Evolutionary conservation across 192 early-diverging fungal genomes (phyloP), one percentile per base, ranked within the genome.

Genomic region (Linnemannia elongata): DNA sequence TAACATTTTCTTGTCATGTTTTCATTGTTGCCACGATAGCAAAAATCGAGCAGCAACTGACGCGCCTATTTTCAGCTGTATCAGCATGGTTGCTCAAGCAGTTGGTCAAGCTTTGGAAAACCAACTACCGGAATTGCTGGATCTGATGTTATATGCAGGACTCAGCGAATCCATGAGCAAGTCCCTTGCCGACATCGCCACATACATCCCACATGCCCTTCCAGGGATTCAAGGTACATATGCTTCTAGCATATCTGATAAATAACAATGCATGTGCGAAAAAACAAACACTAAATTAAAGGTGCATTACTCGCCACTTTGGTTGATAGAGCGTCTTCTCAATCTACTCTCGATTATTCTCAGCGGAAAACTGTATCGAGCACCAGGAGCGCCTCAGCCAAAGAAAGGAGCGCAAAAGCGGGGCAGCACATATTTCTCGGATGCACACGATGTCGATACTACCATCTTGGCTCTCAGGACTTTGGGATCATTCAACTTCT

Each of bases 71-170:
- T 96, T 97, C 75, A 92, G 93, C 78, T 97, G 97, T 75, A 95
- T 98, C 57, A 94, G 94, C 44, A 96, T 95, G 93, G 90, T 99
- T 57, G 97, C 97, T 0, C 87, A 90, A 15, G 96, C 98, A 47
- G 94, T 99, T 52, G 96, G 97, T 15, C 96, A 94, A 38, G 94
- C 95, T 9, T 79, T 98, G 71, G 96, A 93, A 0, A 94, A 93
- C 78, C 92, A 97, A 79, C 92, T 99, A 89, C 92, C 95, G 54
- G 96, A 96, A 45, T 87, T 99, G 8, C 81, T 99, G 76, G 97
- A 98, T 72, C 89, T 96, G 54, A 98, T 99, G 96, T 97, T 99
- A 70, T 91, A 93, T 18, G 92, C 94, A 36, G 98, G 98, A 24
- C 90, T 99, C 41, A 97, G 93, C 74, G 93, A 96, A 72, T 87